Base-by-base conservation (phyloP, 371 early-diverging fungal species). In the Haplosporangium sp. region DNA sequence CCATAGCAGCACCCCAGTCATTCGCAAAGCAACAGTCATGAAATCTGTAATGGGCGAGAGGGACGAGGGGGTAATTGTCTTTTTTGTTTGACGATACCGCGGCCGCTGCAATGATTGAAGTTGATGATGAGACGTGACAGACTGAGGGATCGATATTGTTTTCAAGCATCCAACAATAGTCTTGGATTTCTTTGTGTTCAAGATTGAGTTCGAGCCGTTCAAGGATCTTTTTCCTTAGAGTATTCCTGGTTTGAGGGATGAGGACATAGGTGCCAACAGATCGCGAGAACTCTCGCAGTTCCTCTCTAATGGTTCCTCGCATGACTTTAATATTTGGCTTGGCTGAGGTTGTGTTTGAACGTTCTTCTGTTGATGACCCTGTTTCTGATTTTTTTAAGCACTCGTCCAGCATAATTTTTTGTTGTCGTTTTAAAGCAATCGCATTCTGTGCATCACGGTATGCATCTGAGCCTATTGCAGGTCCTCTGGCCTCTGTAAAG, bases 21-120 rank as follows among this genome's bases (percentile, higher is more conserved):
- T 79, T 79, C 3, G 79, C 79, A 58, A 79, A 79, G 38, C 79
- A 79, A 59, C 79, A 79, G 60, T 74, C 79, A 52, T 67, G 71
- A 58, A 79, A 79, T 6, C 79, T 74, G 38, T 79, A 79, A 42
- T 79, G 74, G 35, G 79, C 71, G 66, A 79, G 73, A 2, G 79
- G 79, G 13, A 79, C 79, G 38, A 79, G 50, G 4, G 73, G 69
- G 47, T 77, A 64, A 15, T 39, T 37, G 37, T 63, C 71, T 8
- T 44, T 4, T 2, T 35, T n/a, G 11, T 8, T 5, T 42, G 13
- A 2, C 11, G 69, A 57, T 1, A 62, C 45, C 19, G 72, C 38
- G 2, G 62, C 27, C 1, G 50, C 56, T 5, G 19, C 15, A 50
- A 61, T 4, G 34, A 60, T 0, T 37, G 65, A 61, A 2, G 63